A percentile compares a stretch with the other conserved stretches of the same genome.
Evolutionary conservation across 805 yeast species (phyloP).

Genomic region (Vanderwaltozyma tropicalis): DNA sequence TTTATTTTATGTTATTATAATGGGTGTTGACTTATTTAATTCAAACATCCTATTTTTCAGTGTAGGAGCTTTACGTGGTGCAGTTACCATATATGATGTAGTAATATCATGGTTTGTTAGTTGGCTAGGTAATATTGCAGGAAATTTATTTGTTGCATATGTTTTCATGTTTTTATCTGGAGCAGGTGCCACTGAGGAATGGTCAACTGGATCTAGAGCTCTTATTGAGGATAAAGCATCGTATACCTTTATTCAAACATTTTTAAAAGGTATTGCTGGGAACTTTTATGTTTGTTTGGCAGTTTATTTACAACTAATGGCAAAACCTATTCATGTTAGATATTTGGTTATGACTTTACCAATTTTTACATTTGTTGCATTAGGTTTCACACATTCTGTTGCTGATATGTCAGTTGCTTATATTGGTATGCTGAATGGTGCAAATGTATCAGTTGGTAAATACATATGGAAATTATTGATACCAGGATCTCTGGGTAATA

Average conservation of each 20-base stretch:
- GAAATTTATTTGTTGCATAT: constrained; percentile 55
- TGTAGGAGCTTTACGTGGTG: constrained; percentile 59
- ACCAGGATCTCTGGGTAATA: constrained; percentile 66
- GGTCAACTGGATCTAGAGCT: constrained; percentile 38
- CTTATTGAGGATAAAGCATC: constrained; percentile 37
- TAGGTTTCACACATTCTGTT: constrained; percentile 72
- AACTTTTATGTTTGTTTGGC: constrained; percentile 71
- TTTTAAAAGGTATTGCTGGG: constrained; percentile 64
- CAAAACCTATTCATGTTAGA: constrained; percentile 71
- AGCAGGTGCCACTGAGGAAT: constrained; percentile 32
- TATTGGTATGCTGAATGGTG: constrained; percentile 58
- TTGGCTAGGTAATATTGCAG: constrained; percentile 56
- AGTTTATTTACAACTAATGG: constrained; percentile 65
- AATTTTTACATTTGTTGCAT: constrained; percentile 62
- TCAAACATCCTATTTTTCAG: constrained; percentile 66
- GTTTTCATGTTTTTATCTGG: constrained; percentile 50
- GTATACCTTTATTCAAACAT: constrained; percentile 47
- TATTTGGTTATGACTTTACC: constrained; percentile 54
- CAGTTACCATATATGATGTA: constrained; percentile 55
- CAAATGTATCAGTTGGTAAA: constrained; percentile 49
- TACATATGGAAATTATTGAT: constrained; percentile 65
- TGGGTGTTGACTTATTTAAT: constrained; percentile 71
- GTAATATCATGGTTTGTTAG: constrained; percentile 57
- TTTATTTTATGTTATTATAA: constrained; percentile 60
- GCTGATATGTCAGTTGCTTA: constrained; percentile 71